Base-by-base conservation (phyloP, 2,329 filamentous ascomycete genomes). In the Colletotrichum tabaci region DNA sequence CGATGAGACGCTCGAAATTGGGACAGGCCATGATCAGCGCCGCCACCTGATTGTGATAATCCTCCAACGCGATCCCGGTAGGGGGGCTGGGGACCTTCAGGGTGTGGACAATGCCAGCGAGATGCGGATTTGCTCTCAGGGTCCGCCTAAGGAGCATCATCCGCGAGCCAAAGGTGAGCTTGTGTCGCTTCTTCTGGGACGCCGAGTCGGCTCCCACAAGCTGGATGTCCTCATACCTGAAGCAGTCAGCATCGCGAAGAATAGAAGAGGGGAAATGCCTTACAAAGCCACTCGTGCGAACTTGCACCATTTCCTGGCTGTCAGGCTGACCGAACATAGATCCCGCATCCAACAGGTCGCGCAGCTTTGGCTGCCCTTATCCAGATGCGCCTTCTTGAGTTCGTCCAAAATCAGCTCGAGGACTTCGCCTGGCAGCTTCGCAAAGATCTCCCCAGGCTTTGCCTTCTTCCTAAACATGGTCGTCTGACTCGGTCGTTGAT, bases 291-390 rank as follows among this genome's bases (percentile, higher is more conserved):
- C 79, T 23, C 86, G 84, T 8, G 88, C 88, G 50, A 84, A 84
- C 73, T 84, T 85, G 75, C 86, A 81, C 81, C 87, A 87, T 75
- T 87, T 89, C 72, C 84, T 84, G 18, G 85, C 87, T 47, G 84
- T 82, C 13, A 89, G 67, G 13, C 86, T 83, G 50, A 91, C 77
- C 52, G 84, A 85, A 74, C 85, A 87, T 40, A 87, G 80, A 75
- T 92, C 89, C 60, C 90, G 84, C 88, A 90, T 90, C 87, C 88
- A 91, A 78, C 90, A 92, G 21, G 90, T 91, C 18, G 89, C 85
- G 76, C 90, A 92, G 78, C 88, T 90, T 44, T 80, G 79, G 73
- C 85, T 87, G 3, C 80, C 80, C 16, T 79, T 76, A 8, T 78
- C 79, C 15, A 91, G 76, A 76, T 92, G 90, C 16, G 85, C 77